A percentile compares a stretch with the other conserved stretches of the same genome.
These are phyloP conservation scores for Penicillium olsonii DNA, from an alignment of 2,329 filamentous ascomycete species.

Conservation along the genomic window DNA sequence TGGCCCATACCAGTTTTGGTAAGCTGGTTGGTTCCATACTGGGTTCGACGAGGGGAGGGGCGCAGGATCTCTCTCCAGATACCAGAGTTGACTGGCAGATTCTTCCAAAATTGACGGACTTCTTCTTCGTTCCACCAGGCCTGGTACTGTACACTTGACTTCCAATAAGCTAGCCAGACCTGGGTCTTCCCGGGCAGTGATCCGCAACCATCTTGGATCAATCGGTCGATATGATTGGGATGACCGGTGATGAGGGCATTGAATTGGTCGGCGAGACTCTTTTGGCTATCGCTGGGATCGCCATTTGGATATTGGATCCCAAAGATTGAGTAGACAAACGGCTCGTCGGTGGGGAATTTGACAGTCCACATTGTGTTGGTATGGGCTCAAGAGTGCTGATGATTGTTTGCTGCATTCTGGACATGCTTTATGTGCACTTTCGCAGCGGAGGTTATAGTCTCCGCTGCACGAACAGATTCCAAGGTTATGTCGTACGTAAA, in stretches of 20 bases:
- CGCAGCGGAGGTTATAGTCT: background rate
- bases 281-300: background rate
- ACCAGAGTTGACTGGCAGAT: constrained; percentile 9
- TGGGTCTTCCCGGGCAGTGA: background rate
- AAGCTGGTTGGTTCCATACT: constrained; percentile 14
- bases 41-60: constrained; percentile 8
- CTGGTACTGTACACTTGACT: constrained; percentile 3
- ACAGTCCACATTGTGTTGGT: constrained; percentile 3
- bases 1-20: constrained; percentile 7
- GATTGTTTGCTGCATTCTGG: background rate
- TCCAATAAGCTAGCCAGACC: constrained; percentile 21
- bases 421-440: background rate
- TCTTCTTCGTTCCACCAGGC: constrained; percentile 14
- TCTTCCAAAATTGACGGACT: constrained; percentile 16
- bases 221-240: constrained; percentile 5
- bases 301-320: constrained; percentile 12
- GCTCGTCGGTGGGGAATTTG: constrained; percentile 2
- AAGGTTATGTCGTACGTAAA: background rate
- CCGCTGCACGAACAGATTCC: background rate
- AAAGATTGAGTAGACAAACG: constrained; percentile 14
- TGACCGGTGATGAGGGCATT: constrained; percentile 5
- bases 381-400: background rate
- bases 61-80: constrained; percentile 21
- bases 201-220: constrained; percentile 10
- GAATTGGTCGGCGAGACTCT: constrained; percentile 1